Conservation (phyloP, 129 eudicot genomes). For the Silybum marianum region DNA sequence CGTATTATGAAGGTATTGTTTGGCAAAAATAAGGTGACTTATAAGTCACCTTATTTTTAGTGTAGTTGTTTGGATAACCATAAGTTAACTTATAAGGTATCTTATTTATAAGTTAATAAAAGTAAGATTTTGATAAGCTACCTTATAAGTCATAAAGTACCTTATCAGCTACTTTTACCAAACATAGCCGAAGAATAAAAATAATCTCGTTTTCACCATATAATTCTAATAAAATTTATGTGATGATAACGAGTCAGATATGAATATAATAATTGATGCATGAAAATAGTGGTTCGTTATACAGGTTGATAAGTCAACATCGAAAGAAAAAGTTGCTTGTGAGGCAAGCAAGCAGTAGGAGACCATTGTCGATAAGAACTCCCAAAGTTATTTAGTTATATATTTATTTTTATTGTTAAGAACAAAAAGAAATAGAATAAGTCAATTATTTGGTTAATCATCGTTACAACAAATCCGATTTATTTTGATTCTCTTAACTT, state of each 20-base stretch:
- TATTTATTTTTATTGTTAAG: not conserved
- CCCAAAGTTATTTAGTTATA: not conserved
- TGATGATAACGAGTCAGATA: not conserved
- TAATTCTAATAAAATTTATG: too few species aligned
- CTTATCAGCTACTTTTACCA: too few species aligned
- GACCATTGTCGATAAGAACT: constrained; percentile 11
- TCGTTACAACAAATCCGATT: not conserved
- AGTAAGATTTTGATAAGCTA: too few species aligned
- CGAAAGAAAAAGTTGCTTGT: constrained; percentile 19
- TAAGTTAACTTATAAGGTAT: too few species aligned
- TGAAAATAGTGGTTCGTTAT: constrained; percentile 14
- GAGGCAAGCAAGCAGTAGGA: constrained; percentile 13
- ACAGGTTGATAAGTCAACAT: constrained; percentile 26
- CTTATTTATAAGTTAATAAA: too few species aligned
- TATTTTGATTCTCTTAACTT: not conserved
- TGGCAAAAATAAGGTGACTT: too few species aligned
- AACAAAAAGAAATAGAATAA: not conserved
- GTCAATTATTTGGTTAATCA: not conserved
- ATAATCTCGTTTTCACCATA: too few species aligned
- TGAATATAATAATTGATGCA: not conserved
- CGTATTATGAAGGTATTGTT: too few species aligned
- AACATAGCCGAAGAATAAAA: too few species aligned
- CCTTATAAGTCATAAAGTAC: too few species aligned
- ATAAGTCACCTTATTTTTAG: too few species aligned
- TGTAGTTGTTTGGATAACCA: too few species aligned